Evolutionary conservation across 1,284 basidiomycete species (phyloP).

Genomic region (Ganoderma sinense): DNA sequence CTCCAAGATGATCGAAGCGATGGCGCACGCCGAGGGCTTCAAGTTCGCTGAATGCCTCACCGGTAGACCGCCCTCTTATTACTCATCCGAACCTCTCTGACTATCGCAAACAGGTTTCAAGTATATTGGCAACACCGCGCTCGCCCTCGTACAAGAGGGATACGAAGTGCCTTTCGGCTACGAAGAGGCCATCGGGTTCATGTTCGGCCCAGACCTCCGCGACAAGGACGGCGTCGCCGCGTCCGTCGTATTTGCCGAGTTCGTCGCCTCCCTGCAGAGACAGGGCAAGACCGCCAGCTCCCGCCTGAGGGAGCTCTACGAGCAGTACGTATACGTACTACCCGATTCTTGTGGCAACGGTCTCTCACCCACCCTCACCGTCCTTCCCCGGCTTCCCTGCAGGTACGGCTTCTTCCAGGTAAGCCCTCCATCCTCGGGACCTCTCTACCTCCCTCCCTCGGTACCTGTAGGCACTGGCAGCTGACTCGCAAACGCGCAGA

Average conservation of each 20-base stretch:
- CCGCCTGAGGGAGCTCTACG: slow-evolving; percentile 72
- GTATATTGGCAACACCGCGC: slow-evolving; percentile 84
- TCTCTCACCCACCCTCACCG: slow-evolving; percentile 2
- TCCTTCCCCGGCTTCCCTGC: slow-evolving; percentile 8
- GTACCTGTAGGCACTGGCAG: neutral
- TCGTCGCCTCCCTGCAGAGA: slow-evolving; percentile 58
- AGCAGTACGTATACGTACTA: slow-evolving; percentile 56
- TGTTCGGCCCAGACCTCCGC: slow-evolving; percentile 79
- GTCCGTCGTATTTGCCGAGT: slow-evolving; percentile 71
- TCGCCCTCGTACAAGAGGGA: slow-evolving; percentile 68
- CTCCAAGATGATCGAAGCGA: slow-evolving; percentile 84
- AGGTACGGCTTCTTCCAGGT: slow-evolving; percentile 67
- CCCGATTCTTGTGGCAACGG: neutral
- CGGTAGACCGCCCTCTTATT: slow-evolving; percentile 49
- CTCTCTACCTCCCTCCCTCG: neutral
- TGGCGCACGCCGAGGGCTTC: slow-evolving; percentile 81
- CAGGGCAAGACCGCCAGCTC: slow-evolving; percentile 61
- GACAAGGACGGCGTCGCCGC: slow-evolving; percentile 89
- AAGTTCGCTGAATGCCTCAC: slow-evolving; percentile 85
- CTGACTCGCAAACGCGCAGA: slow-evolving; percentile 49
- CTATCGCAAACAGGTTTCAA: slow-evolving; percentile 67
- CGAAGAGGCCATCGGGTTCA: slow-evolving; percentile 89
- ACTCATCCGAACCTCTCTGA: neutral
- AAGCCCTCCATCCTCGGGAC: slow-evolving; percentile 15
- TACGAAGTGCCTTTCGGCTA: slow-evolving; percentile 84